Evolutionary conservation across 1,284 basidiomycete species (phyloP), one percentile per base, ranked within the genome.

Genomic region (Mycosarcoma maydis): DNA sequence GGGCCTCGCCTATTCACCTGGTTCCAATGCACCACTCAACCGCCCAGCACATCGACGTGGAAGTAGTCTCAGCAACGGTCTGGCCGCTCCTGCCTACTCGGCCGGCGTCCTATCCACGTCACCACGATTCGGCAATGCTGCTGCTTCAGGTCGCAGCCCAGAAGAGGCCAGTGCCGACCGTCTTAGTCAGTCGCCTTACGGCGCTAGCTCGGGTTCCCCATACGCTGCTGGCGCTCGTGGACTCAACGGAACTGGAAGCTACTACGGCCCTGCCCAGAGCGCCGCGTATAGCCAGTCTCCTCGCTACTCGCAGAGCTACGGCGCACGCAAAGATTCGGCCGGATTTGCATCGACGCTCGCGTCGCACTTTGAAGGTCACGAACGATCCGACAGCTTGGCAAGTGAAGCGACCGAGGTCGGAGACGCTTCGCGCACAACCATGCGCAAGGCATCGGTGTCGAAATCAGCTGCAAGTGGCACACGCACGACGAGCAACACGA

Each of bases 1-100:
- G 68, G 62, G 60, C 20, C 64, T 67, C n/a, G 66, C 72, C 20
- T 74, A 74, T 52, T 72, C 69, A 27, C 72, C 72, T 8, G 69
- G 72, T 32, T 72, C 68, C 26, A 71, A 67, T 38, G 60, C 69
- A 6, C 69, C 69, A 8, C 54, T 72, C 46, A 67, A 67, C 30
- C 53, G 64, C 38, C 69, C 69, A 17, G 47, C 49, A 10, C 69
- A 72, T 40, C 40, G 69, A 19, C 37, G 72, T 39, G 59, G 72
- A 27, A 72, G 72, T 57, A 72, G 69, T 36, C 51, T 74, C 20
- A 53, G 64, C 58, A 72, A 72, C 26, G 69, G 69, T n/a, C 52
- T 72, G 10, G 50, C 58, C n/a, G 69, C 64, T 23, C 69, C 69
- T 16, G 47, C 42, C 27, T 67, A 59, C 32, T 52, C 53, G 2